Evolutionary conservation across 257 asterid species (phyloP), one percentile per base, ranked within the genome.

Genomic region (Anisodus acutangulus): DNA sequence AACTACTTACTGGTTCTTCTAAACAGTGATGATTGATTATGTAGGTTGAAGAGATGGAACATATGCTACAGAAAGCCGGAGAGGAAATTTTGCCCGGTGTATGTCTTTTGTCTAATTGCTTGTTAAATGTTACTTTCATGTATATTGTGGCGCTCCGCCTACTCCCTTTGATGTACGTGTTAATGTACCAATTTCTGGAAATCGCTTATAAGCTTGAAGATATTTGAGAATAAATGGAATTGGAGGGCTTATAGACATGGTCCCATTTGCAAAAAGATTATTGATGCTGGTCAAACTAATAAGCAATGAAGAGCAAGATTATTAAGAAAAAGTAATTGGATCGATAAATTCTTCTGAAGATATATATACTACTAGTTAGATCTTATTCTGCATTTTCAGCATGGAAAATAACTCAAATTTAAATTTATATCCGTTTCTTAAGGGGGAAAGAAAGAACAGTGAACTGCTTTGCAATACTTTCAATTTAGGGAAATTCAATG

Each of bases 41-140:
- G 54, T 88, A 96, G 99, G 98, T 92, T 86, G 91, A 92, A 85
- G 98, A 91, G 87, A 92, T 93, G 98, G 98, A 94, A 85, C 88
- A 85, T 82, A 90, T 96, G 71, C 80, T 96, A 19, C 92, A 92
- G 91, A 92, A 89, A 90, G 88, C 81, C 80, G 98, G 97, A 78
- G 93, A 91, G 85, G 98, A 94, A 85, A 89, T 92, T 88, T 91
- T 93, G 87, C 95, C 95, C 59, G 95, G 94, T 92, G 98, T 96
- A 89, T 90, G 94, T 72, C 80, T 85, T 58, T 82, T 78, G 74
- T 70, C 66, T 69, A 37, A 19, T 12, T 64, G 71, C 84, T 57
- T 84, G 87, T 66, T 70, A 31, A 83, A 49, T 71, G 54, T 79
- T 43, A 82, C 37, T 64, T 80, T 63, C 53, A 72, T 51, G 15